Percentiles rank a stretch among this genome's conserved stretches.
Evolutionary conservation across 805 yeast species (phyloP).

Genomic region (Lipomyces spencermartinsiae): DNA sequence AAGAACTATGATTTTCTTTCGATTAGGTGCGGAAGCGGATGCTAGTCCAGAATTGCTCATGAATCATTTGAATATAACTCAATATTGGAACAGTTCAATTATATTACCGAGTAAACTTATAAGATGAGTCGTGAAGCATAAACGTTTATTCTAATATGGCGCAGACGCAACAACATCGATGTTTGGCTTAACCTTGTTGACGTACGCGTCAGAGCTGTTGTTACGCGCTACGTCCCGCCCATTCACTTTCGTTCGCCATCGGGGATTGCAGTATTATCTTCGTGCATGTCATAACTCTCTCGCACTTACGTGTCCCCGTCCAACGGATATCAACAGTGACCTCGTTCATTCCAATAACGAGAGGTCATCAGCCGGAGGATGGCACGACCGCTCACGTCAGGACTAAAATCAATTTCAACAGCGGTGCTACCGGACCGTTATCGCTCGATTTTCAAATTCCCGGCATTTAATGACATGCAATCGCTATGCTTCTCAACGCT

Average conservation of each 20-base stretch:
- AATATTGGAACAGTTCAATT: background rate
- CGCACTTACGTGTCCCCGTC: background rate
- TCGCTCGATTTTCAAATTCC: conserved; percentile 48
- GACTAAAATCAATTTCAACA: conserved; percentile 3
- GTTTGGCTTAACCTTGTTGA: background rate
- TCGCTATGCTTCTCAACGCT: conserved; percentile 51
- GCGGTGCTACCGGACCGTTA: conserved; percentile 50
- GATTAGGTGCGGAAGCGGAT: background rate
- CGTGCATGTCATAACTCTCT: background rate
- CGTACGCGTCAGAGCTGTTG: background rate
- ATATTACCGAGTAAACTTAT: too few relatives aligned
- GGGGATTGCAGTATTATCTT: background rate
- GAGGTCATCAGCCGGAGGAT: background rate
- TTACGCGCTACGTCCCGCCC: too few relatives aligned
- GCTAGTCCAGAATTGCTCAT: background rate
- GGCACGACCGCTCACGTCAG: background rate
- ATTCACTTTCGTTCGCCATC: too few relatives aligned
- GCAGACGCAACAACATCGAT: background rate
- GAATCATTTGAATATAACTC: conserved; percentile 17
- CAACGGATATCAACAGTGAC: background rate
- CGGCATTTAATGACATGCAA: conserved; percentile 58
- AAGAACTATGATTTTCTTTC: conserved; percentile 10
- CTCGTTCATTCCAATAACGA: background rate
- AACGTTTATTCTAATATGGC: background rate
- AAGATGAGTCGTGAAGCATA: background rate